These are phyloP conservation scores for Aspergillus latus DNA, from an alignment of 2,329 filamentous ascomycete species.

Conservation along the genomic window DNA sequence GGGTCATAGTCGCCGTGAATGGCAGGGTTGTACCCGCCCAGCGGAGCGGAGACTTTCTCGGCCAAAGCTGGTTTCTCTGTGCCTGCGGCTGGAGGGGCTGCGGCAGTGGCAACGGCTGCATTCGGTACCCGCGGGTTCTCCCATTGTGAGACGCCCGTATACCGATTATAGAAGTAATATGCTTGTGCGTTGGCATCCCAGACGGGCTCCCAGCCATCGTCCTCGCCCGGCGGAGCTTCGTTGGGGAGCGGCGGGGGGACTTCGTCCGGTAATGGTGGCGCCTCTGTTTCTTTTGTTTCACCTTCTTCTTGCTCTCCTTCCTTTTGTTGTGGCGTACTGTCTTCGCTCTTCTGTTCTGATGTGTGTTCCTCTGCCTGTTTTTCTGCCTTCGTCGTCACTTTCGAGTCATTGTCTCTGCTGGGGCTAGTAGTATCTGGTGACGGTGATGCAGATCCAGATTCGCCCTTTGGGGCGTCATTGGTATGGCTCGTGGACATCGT, in stretches of 20 bases:
- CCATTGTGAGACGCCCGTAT: constrained; percentile 75
- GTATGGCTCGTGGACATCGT: constrained; percentile 1
- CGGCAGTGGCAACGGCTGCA: constrained; percentile 23
- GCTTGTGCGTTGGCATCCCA: constrained; percentile 69
- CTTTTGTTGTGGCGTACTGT: background rate
- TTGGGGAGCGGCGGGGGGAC: constrained; percentile 53
- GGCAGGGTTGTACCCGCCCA: constrained; percentile 85
- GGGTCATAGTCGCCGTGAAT: constrained; percentile 97
- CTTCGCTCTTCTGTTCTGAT: background rate
- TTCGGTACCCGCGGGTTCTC: constrained; percentile 76
- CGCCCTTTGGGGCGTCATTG: background rate
- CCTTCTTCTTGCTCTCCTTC: constrained; percentile 17
- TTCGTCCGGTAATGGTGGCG: constrained; percentile 44
- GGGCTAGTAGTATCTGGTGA: background rate
- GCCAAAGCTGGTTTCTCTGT: constrained; percentile 27
- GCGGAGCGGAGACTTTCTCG: constrained; percentile 44
- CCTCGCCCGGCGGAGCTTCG: constrained; percentile 52
- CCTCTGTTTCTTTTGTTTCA: constrained; percentile 20
- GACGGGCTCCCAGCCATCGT: constrained; percentile 76
- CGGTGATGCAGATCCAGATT: background rate
- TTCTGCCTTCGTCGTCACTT: background rate
- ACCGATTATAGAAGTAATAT: constrained; percentile 84
- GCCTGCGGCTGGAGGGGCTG: constrained; percentile 15
- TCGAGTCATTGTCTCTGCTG: background rate
- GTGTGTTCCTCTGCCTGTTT: background rate